Conservation (phyloP, 257 asterid species). For the Anisodus tanguticus region DNA sequence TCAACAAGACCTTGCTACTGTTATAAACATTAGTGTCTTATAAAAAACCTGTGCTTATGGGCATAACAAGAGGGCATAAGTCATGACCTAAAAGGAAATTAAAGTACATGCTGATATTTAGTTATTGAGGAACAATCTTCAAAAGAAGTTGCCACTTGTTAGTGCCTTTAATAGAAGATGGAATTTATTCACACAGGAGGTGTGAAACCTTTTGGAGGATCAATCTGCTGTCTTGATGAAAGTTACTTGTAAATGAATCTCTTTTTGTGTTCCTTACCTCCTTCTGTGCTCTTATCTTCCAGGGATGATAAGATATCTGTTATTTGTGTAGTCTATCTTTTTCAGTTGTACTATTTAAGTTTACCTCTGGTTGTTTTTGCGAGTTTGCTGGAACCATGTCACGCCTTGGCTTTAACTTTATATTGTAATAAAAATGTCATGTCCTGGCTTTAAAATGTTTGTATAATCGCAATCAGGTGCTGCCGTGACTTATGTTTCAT, state of each 20-base stretch:
- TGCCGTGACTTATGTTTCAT: background rate
- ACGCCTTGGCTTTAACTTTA: background rate
- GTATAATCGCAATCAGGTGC: too few species aligned
- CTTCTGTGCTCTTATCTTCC: background rate
- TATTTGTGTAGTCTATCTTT: background rate
- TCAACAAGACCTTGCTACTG: too few species aligned
- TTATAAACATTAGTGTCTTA: background rate
- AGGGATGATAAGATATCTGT: background rate
- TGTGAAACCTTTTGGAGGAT: background rate
- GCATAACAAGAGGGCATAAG: background rate
- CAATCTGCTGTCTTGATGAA: conserved; percentile 7
- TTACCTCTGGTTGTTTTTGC: background rate
- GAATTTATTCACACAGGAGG: background rate
- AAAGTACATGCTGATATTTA: background rate
- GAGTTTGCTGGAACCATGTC: background rate
- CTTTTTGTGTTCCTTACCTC: background rate
- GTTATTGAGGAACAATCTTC: background rate
- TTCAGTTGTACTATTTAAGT: background rate
- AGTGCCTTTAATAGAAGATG: background rate
- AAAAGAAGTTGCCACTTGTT: background rate
- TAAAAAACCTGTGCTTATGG: background rate
- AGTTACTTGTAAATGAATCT: conserved; percentile 2
- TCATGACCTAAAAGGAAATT: background rate
- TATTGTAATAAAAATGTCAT: background rate
- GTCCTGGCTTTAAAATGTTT: background rate